Conservation (phyloP, 305 asterid species). For the Ajuga reptans region DNA sequence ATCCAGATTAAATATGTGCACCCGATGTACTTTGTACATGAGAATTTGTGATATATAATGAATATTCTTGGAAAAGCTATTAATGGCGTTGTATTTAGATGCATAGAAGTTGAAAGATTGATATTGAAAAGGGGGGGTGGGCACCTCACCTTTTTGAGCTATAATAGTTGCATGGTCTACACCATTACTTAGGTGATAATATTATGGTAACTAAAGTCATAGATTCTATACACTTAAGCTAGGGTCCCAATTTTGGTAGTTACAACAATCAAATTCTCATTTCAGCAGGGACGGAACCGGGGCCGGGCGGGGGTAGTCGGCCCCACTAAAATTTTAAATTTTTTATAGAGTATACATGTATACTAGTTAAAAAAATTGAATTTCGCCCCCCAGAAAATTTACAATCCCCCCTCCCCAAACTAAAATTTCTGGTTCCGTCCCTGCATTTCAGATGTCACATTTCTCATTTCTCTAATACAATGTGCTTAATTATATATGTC, state of each 20-base stretch:
- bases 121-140: background rate
- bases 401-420: no score
- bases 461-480: background rate
- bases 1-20: no score
- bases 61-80: slow-evolving; percentile 26
- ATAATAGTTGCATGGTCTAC: slow-evolving; percentile 46
- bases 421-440: no score
- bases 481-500: background rate
- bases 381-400: no score
- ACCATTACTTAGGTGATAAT: slow-evolving; percentile 32
- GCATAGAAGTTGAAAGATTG: background rate
- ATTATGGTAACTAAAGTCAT: slow-evolving; percentile 34
- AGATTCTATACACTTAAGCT: slow-evolving; percentile 18
- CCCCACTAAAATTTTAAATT: no score
- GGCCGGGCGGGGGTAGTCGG: no score
- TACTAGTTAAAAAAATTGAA: no score
- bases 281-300: no score
- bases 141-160: slow-evolving; percentile 25
- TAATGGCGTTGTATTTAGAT: slow-evolving; percentile 15
- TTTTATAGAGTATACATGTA: no score
- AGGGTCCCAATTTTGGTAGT: slow-evolving; percentile 38
- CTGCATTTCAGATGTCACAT: slow-evolving; percentile 8
- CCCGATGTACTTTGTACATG: no score
- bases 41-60: no score
- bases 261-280: slow-evolving; percentile 26